Evolutionary conservation across 1,139 yeast species (phyloP), one percentile per base, ranked within the genome.

Genomic region (Kodamaea alishanica): DNA sequence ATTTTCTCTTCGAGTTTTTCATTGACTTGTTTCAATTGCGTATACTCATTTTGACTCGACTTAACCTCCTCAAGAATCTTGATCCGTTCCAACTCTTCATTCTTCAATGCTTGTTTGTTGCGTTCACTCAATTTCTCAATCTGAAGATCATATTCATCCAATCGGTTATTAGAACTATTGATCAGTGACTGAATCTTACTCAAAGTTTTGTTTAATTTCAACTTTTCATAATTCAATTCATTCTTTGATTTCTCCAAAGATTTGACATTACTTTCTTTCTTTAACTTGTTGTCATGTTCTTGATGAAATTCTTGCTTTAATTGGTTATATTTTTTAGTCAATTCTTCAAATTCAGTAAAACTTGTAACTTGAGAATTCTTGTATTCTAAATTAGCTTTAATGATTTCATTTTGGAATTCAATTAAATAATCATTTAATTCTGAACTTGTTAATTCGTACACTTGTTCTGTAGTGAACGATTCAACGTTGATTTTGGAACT

Each of bases 171-270:
- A 32, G 44, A 48, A 28, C 58, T 38, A 30, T 47, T 50, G 9
- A 51, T 47, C 2, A 59, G 46, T 25, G 52, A 48, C 32, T 56
- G 55, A 10, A 58, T 41, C 20, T 56, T 44, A 36, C 57, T 53
- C 26, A 67, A 40, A 41, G 64, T 64, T 30, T 51, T 52, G 15
- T 50, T 44, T 24, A 68, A 50, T 47, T 70, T 70, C 35, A 67
- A 56, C 45, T 68, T 67, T 30, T 57, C 51, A 41, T 58, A 63
- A 22, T 57, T 50, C 27, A 63, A 45, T 26, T 53, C 49, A 43
- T 68, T 73, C 40, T 60, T 62, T 23, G 42, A 49, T 32, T 57
- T 61, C 39, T 67, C 73, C 41, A 66, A 52, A 26, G 59, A 55
- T 45, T 64, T 67, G 8, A 66, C 61, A 42, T 58, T 61, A 37